Conservation (phyloP, 768 basidiomycete species). For the Tylopilus intermedius region DNA sequence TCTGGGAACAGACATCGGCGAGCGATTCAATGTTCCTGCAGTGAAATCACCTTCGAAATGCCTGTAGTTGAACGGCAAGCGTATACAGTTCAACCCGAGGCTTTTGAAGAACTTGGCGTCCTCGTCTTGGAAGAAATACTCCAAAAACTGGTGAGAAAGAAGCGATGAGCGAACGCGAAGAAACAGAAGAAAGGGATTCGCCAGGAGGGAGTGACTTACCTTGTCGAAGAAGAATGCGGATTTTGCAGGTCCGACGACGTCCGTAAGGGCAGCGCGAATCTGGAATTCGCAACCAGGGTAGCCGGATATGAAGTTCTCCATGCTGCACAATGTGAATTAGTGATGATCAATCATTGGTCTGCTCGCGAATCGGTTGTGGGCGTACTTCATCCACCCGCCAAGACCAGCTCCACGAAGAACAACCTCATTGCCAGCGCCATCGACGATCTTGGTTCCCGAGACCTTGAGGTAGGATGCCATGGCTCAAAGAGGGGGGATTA, state of each 20-base stretch:
- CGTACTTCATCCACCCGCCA: slow-evolving; percentile 85
- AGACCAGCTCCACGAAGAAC: slow-evolving; percentile 71
- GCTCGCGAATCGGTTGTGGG: slow-evolving; percentile 17
- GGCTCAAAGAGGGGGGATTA: neutral
- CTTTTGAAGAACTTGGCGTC: slow-evolving; percentile 76
- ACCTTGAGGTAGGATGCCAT: slow-evolving; percentile 47
- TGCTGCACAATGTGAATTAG: slow-evolving; percentile 33
- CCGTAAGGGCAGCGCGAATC: slow-evolving; percentile 64
- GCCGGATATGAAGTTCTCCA: slow-evolving; percentile 76
- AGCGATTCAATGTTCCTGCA: neutral
- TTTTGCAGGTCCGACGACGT: slow-evolving; percentile 60
- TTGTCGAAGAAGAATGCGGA: slow-evolving; percentile 82
- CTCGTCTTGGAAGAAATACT: slow-evolving; percentile 74
- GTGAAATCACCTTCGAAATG: slow-evolving; percentile 50
- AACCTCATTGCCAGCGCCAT: slow-evolving; percentile 51
- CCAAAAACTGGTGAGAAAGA: slow-evolving; percentile 43
- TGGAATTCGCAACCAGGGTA: slow-evolving; percentile 81
- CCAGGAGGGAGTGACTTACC: slow-evolving; percentile 33
- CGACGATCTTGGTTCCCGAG: slow-evolving; percentile 55
- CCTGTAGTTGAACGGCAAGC: slow-evolving; percentile 69
- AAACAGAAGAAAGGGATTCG: neutral
- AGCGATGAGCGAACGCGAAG: neutral
- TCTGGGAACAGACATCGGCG: slow-evolving; percentile 32
- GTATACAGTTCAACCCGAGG: slow-evolving; percentile 76
- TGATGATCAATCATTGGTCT: neutral